These are phyloP conservation scores for Botrytis deweyae DNA, from an alignment of 2,329 filamentous ascomycete genomes.

Conservation along the genomic window DNA sequence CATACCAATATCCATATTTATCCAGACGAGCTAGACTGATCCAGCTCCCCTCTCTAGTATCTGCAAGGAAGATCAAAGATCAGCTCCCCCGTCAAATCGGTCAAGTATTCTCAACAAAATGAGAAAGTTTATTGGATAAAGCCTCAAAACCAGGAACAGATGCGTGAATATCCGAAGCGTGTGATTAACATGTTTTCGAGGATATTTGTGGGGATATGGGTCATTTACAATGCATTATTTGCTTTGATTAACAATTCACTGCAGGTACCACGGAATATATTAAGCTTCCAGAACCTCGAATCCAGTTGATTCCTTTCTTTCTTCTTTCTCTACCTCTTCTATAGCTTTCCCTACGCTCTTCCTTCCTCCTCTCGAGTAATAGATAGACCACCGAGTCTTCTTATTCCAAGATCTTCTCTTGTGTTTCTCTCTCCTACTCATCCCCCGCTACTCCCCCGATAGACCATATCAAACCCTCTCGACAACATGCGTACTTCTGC, in stretches of 20 bases:
- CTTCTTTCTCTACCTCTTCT: neutral
- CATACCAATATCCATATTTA: neutral
- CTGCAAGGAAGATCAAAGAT: constrained; percentile 16
- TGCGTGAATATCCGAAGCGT: constrained; percentile 6
- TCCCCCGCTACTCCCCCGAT: neutral
- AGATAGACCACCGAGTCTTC: neutral
- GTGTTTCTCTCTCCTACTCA: neutral
- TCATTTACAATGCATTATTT: constrained; percentile 3
- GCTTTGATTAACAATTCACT: neutral
- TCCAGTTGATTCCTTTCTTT: neutral
- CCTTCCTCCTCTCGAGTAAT: neutral
- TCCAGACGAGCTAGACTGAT: neutral
- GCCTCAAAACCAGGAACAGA: neutral
- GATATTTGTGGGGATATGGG: constrained; percentile 3
- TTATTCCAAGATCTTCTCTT: neutral
- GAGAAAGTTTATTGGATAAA: constrained; percentile 6
- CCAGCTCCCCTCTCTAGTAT: neutral
- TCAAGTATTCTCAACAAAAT: neutral
- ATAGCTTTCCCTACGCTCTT: neutral
- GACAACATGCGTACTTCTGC: constrained; percentile 18
- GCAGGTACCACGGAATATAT: constrained; percentile 15
- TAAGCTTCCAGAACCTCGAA: constrained; percentile 12
- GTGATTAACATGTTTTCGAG: constrained; percentile 11
- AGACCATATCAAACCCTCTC: neutral
- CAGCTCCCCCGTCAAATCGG: constrained; percentile 1